phyloP scores from a whole-genome alignment of 768 basidiomycete genomes.

The Collybiopsis confluens region DNA sequence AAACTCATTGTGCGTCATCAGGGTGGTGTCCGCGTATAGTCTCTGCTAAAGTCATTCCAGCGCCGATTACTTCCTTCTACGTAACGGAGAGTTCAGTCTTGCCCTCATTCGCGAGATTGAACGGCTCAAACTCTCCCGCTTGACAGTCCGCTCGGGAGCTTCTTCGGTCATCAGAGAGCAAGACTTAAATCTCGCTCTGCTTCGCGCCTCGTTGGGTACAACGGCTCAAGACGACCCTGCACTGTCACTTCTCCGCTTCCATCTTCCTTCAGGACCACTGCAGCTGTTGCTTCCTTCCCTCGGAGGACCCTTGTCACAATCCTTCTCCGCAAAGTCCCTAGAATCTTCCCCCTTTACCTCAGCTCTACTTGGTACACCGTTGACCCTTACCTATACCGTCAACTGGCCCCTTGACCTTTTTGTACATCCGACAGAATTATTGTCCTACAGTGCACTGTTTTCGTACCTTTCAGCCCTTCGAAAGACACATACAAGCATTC shows the following conservation, averaged over 20 bases:
- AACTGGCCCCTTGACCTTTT: slow-evolving; percentile 91
- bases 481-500: slow-evolving; percentile 77
- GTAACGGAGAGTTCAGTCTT: slow-evolving; percentile 84
- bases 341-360: slow-evolving; percentile 61
- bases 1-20: slow-evolving; percentile 65
- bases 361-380: slow-evolving; percentile 74
- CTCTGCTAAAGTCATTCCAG: slow-evolving; percentile 34
- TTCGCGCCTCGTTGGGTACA: slow-evolving; percentile 86
- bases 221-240: slow-evolving; percentile 83
- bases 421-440: slow-evolving; percentile 69
- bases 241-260: slow-evolving; percentile 68
- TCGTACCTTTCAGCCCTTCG: slow-evolving; percentile 80
- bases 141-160: slow-evolving; percentile 61
- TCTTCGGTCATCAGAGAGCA: slow-evolving; percentile 84
- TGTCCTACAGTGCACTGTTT: slow-evolving; percentile 73
- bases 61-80: slow-evolving; percentile 82
- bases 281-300: slow-evolving; percentile 81
- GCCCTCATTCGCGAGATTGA: slow-evolving; percentile 86
- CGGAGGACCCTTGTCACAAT: slow-evolving; percentile 28
- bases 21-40: not conserved
- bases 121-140: slow-evolving; percentile 72
- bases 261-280: slow-evolving; percentile 75
- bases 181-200: slow-evolving; percentile 81
- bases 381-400: slow-evolving; percentile 65
- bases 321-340: slow-evolving; percentile 25